phyloP scores from a whole-genome alignment of 2,329 filamentous ascomycete species.

The Neoarthrinium moseri region DNA sequence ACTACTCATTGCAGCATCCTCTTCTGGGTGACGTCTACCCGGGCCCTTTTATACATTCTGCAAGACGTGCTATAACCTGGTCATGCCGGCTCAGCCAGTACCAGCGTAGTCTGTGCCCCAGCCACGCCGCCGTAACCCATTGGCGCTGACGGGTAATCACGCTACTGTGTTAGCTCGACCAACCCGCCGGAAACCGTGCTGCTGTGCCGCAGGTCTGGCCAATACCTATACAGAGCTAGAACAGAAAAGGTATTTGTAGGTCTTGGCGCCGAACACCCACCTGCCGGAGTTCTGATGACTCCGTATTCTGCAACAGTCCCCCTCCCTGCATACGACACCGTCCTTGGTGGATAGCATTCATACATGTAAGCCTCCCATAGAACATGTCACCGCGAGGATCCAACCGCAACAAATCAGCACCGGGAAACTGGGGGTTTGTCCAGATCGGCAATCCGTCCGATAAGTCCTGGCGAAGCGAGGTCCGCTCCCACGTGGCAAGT shows the following conservation, averaged over 20 bases:
- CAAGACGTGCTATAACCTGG: too few relatives aligned
- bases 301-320: not conserved
- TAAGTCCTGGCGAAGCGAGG: not conserved
- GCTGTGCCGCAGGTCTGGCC: not conserved
- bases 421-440: not conserved
- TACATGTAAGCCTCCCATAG: not conserved
- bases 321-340: not conserved
- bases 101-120: not conserved
- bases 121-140: not conserved
- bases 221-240: not conserved
- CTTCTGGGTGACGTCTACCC: too few relatives aligned
- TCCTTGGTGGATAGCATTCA: not conserved
- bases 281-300: not conserved
- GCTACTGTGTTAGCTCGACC: not conserved
- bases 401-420: not conserved
- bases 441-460: not conserved
- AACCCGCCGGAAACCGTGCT: not conserved
- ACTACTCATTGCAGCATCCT: too few relatives aligned
- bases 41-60: too few relatives aligned
- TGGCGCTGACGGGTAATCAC: not conserved
- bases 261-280: not conserved
- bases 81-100: not conserved
- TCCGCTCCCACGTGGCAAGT: not conserved
- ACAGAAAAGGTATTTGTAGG: constrained; percentile 3
- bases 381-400: not conserved